phyloP scores from a whole-genome alignment of 306 rosid species.

The Neltuma alba region DNA sequence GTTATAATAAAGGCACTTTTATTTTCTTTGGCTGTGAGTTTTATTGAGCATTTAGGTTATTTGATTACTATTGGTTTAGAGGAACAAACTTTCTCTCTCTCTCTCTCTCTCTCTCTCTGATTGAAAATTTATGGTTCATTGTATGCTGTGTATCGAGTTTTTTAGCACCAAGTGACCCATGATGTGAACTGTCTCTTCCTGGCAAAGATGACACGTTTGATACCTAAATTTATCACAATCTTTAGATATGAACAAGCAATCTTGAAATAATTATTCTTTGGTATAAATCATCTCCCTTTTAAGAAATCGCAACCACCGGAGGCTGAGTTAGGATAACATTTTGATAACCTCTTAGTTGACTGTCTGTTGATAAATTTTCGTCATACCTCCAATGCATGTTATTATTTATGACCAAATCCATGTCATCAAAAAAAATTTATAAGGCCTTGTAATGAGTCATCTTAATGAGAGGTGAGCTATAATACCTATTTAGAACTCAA shows the following conservation, averaged over 20 bases:
- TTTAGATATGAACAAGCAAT: not conserved
- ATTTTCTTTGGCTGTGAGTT: not conserved
- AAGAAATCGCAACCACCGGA: not conserved
- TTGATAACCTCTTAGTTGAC: slow-evolving; percentile 3
- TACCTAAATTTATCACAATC: slow-evolving; percentile 10
- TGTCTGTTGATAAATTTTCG: not conserved
- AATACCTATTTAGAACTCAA: not conserved
- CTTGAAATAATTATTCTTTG: not conserved
- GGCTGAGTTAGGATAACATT: not conserved
- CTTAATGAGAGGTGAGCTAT: not conserved
- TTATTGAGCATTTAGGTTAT: not conserved
- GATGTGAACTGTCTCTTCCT: slow-evolving; percentile 8
- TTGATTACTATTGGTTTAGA: not conserved
- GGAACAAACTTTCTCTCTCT: not conserved
- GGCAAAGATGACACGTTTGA: not conserved
- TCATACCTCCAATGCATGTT: not conserved
- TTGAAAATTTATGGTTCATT: slow-evolving; percentile 1
- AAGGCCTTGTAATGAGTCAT: not conserved
- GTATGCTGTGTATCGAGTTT: not conserved
- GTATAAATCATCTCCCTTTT: slow-evolving; percentile 12
- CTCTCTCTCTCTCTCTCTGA: no score
- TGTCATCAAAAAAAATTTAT: not conserved
- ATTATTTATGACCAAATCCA: not conserved
- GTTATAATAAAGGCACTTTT: slow-evolving; percentile 1
- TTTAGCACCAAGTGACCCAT: slow-evolving; percentile 2